Conservation (phyloP, 75 land plant species). For the Adiantum capillusveneris region DNA sequence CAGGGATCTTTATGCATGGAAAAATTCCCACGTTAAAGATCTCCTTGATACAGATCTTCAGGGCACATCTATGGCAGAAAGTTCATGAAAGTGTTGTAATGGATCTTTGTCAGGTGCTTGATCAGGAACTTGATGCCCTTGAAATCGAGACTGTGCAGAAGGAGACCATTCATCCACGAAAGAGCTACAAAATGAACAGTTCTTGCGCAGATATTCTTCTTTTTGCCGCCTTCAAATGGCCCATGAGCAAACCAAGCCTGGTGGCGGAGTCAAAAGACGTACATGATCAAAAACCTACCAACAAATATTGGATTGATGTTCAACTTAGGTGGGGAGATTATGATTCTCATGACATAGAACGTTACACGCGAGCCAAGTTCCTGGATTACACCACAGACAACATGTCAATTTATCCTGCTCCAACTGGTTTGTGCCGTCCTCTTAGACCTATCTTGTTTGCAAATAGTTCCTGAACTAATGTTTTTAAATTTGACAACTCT, state of each 20-base stretch:
- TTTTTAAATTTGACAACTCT: neutral
- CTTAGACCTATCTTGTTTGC: conserved; percentile 2
- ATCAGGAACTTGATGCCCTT: conserved; percentile 96
- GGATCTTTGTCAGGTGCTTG: conserved; percentile 99
- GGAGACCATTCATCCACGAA: conserved; percentile 99
- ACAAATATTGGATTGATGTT: conserved; percentile 99
- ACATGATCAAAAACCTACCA: conserved; percentile 97
- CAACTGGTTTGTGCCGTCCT: conserved; percentile 86
- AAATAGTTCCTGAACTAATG: neutral
- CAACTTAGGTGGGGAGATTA: conserved; percentile 99
- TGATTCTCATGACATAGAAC: conserved; percentile 98
- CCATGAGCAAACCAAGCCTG: conserved; percentile 98
- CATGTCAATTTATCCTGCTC: conserved; percentile 99
- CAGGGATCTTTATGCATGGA: conserved; percentile 99
- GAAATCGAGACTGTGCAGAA: conserved; percentile 99
- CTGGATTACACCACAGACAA: conserved; percentile 99
- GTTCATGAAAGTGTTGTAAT: conserved; percentile 99
- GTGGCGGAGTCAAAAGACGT: conserved; percentile 98
- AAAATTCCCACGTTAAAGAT: conserved; percentile 98
- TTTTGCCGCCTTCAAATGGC: conserved; percentile 99
- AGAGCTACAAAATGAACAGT: conserved; percentile 99
- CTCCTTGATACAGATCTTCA: conserved; percentile 94
- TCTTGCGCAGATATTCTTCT: conserved; percentile 99
- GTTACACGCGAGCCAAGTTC: conserved; percentile 95
- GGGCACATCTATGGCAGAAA: conserved; percentile 99